These are phyloP conservation scores for Penicillium maclennaniae DNA, from an alignment of 495 filamentous ascomycete genomes.

Conservation along the genomic window DNA sequence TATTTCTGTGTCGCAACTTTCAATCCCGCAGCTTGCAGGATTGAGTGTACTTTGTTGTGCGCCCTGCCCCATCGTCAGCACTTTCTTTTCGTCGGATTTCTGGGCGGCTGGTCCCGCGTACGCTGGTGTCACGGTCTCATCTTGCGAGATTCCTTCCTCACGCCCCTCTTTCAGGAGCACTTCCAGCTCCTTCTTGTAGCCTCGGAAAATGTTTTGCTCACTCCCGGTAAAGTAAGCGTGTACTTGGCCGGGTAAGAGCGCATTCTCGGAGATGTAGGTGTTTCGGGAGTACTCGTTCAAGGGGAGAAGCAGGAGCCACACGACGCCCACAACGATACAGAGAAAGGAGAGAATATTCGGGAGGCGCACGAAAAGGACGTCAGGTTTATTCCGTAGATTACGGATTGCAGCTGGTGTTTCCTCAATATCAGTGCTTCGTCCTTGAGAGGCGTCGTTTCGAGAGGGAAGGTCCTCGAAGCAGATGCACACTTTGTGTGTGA, in stretches of 20 bases:
- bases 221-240: slow-evolving; percentile 96
- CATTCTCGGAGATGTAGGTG: slow-evolving; percentile 98
- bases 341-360: slow-evolving; percentile 63
- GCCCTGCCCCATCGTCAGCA: slow-evolving; percentile 41
- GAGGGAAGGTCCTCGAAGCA: not conserved
- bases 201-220: slow-evolving; percentile 92
- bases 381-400: slow-evolving; percentile 43
- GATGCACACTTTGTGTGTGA: not conserved
- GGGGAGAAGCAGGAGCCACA: slow-evolving; percentile 90
- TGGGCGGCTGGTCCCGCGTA: slow-evolving; percentile 21
- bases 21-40: slow-evolving; percentile 71
- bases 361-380: slow-evolving; percentile 38
- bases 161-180: slow-evolving; percentile 28
- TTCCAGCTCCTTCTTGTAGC: slow-evolving; percentile 81
- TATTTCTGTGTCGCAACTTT: slow-evolving; percentile 86
- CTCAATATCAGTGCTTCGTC: slow-evolving; percentile 13
- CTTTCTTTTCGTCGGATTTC: not conserved
- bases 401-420: slow-evolving; percentile 36
- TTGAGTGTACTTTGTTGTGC: slow-evolving; percentile 65
- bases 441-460: slow-evolving; percentile 14
- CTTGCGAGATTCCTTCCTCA: slow-evolving; percentile 11
- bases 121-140: slow-evolving; percentile 40
- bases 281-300: slow-evolving; percentile 85
- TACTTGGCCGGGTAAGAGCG: slow-evolving; percentile 90
- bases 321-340: slow-evolving; percentile 84